Conservation (phyloP, 306 rosid species). For the Cucurbita maxima region DNA sequence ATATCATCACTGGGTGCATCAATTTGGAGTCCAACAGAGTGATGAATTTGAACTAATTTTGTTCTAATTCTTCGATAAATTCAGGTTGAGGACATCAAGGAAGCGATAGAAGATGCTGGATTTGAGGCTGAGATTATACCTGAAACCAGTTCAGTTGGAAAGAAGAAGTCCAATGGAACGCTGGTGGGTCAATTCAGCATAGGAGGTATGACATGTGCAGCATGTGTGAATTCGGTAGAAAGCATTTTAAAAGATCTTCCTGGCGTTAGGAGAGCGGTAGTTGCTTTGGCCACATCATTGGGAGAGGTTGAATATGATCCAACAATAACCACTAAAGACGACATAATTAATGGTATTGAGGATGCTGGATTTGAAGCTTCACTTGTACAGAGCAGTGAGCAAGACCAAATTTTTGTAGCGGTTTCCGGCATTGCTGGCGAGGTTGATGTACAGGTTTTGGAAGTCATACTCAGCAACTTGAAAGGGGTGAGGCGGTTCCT, state of each 20-base stretch:
- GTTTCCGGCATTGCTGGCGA: slow-evolving; percentile 51
- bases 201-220: slow-evolving; percentile 99
- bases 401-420: slow-evolving; percentile 54
- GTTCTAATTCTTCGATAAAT: slow-evolving; percentile 10
- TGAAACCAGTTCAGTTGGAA: slow-evolving; percentile 45
- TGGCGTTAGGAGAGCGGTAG: slow-evolving; percentile 81
- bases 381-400: slow-evolving; percentile 73
- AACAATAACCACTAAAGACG: slow-evolving; percentile 50
- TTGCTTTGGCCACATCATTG: slow-evolving; percentile 79
- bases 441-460: slow-evolving; percentile 48
- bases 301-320: slow-evolving; percentile 95
- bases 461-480: slow-evolving; percentile 43
- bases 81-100: slow-evolving; percentile 74
- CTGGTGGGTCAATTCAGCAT: slow-evolving; percentile 76
- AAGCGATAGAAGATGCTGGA: slow-evolving; percentile 95
- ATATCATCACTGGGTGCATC: neutral
- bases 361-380: slow-evolving; percentile 91
- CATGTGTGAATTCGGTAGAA: slow-evolving; percentile 94
- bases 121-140: slow-evolving; percentile 87
- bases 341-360: slow-evolving; percentile 73
- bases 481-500: slow-evolving; percentile 59
- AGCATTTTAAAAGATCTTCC: slow-evolving; percentile 63
- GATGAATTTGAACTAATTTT: neutral
- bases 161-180: slow-evolving; percentile 38
- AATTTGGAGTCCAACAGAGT: neutral